Evolutionary conservation across 192 early-diverging fungal species (phyloP).

Genomic region (Linnemannia exigua): DNA sequence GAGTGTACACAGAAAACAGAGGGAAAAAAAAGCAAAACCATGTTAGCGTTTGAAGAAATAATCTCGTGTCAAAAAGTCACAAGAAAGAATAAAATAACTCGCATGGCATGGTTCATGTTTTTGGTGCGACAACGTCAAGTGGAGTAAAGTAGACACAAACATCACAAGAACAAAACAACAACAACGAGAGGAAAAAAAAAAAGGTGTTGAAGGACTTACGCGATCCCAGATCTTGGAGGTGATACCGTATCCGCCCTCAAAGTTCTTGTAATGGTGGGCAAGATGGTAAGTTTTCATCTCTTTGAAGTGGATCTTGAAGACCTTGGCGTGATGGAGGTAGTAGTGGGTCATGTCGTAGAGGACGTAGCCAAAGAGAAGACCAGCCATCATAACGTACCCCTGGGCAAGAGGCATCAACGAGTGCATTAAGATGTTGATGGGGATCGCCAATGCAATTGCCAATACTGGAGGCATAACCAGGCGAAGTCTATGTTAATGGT

Average conservation of each 20-base stretch:
- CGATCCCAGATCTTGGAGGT: constrained; percentile 92
- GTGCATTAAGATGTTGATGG: constrained; percentile 65
- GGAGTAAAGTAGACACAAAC: not conserved
- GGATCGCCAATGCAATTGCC: constrained; percentile 72
- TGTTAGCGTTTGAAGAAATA: not conserved
- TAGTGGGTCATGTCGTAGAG: constrained; percentile 93
- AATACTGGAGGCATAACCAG: constrained; percentile 97
- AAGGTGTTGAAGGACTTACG: constrained; percentile 48
- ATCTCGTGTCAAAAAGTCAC: not conserved
- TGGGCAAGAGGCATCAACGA: constrained; percentile 70
- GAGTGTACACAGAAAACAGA: not conserved
- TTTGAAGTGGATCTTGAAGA: constrained; percentile 76
- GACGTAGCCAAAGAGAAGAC: constrained; percentile 86
- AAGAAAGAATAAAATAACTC: not conserved
- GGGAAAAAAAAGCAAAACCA: not conserved
- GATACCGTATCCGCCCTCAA: constrained; percentile 88
- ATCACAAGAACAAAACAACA: not conserved
- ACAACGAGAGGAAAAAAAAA: not conserved
- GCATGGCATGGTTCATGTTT: not conserved
- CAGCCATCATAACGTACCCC: constrained; percentile 78
- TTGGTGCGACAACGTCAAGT: not conserved
- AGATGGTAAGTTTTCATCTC: constrained; percentile 95
- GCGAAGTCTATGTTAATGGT: constrained; percentile 69
- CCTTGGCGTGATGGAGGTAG: constrained; percentile 92
- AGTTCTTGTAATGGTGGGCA: constrained; percentile 94